Percentiles rank a stretch among this genome's conserved stretches.
Conservation (phyloP, 257 asterid species). For the Solanum arcanum region DNA sequence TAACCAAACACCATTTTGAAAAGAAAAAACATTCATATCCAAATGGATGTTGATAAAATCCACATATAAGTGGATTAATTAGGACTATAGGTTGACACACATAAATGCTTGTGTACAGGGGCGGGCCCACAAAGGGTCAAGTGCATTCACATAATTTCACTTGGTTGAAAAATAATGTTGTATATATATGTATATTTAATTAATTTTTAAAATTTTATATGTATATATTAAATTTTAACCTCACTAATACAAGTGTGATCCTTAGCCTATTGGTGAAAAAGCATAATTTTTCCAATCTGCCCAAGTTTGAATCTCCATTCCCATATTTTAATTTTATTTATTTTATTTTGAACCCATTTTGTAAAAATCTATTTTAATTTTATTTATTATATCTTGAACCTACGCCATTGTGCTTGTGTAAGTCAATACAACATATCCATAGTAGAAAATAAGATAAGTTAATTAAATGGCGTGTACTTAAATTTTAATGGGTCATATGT, state of each 20-base stretch:
- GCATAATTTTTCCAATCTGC: accelerated
- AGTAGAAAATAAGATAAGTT: background rate
- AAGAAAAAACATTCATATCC: background rate
- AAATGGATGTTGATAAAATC: background rate
- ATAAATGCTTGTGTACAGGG: background rate
- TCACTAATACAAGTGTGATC: too few species aligned
- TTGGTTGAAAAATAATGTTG: accelerated
- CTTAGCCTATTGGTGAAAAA: too few species aligned
- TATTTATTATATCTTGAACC: too few species aligned
- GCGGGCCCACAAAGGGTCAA: too few species aligned
- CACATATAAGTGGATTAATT: background rate
- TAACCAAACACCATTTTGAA: background rate
- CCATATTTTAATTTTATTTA: too few species aligned
- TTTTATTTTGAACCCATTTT: too few species aligned
- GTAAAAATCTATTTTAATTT: too few species aligned
- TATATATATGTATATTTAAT: too few species aligned
- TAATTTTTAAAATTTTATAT: too few species aligned
- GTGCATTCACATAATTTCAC: accelerated
- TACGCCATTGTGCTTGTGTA: too few species aligned
- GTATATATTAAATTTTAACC: too few species aligned
- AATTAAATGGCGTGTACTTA: background rate
- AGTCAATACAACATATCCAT: background rate
- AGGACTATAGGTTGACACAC: background rate
- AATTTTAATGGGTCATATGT: background rate
- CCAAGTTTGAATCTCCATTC: too few species aligned